Percentiles rank a stretch among this genome's conserved stretches.
Evolutionary conservation across 2,329 filamentous ascomycete species (phyloP).

Genomic region (Monosporascus sp.): DNA sequence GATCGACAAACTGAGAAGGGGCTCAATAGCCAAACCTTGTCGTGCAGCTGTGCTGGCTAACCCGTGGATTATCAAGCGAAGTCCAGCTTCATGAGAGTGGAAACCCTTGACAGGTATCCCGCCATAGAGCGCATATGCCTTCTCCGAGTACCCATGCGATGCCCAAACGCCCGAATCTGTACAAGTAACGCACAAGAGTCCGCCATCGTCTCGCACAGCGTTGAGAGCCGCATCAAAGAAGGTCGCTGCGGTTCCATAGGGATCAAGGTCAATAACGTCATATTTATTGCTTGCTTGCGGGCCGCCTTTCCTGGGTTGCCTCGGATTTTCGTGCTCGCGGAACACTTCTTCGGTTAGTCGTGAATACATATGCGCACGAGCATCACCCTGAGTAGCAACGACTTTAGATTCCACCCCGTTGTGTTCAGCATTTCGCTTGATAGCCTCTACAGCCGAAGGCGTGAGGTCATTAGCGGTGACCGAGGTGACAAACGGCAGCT

Average conservation of each 20-base stretch:
- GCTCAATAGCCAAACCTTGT: constrained; percentile 86
- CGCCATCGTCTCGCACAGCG: constrained; percentile 76
- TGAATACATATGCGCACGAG: constrained; percentile 86
- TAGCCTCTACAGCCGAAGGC: constrained; percentile 69
- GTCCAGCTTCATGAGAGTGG: constrained; percentile 82
- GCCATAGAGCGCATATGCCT: constrained; percentile 90
- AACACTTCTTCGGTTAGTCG: constrained; percentile 52
- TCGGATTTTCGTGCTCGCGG: constrained; percentile 31
- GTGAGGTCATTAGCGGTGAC: constrained; percentile 90
- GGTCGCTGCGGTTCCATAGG: constrained; percentile 87
- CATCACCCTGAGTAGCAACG: constrained; percentile 71
- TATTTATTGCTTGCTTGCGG: constrained; percentile 56
- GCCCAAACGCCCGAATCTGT: constrained; percentile 95
- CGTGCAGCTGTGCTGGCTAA: constrained; percentile 75
- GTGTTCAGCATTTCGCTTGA: constrained; percentile 78
- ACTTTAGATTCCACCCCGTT: constrained; percentile 72
- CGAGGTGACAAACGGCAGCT: constrained; percentile 77
- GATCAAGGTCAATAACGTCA: constrained; percentile 94
- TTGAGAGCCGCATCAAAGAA: constrained; percentile 92
- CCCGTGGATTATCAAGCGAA: constrained; percentile 80
- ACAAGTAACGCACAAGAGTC: constrained; percentile 90
- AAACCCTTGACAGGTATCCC: constrained; percentile 80
- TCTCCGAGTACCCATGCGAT: constrained; percentile 89
- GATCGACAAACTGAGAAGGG: constrained; percentile 86
- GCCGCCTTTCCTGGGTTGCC: constrained; percentile 33